Evolutionary conservation across 2,329 filamentous ascomycete species (phyloP).

Genomic region (Trichoderma afroharzianum): DNA sequence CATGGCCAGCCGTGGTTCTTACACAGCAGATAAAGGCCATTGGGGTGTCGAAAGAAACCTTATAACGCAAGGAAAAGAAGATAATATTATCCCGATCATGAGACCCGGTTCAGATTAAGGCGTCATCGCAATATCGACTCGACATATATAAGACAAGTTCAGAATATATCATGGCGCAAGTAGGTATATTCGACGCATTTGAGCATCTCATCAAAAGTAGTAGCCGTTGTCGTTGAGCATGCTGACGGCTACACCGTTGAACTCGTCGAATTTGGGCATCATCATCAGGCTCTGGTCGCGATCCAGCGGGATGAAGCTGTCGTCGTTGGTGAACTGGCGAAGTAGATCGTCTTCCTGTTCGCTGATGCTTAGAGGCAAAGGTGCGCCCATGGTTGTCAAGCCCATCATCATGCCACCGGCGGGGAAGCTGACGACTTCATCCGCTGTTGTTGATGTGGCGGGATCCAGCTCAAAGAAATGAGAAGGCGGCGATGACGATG

Average conservation of each 20-base stretch:
- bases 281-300: constrained; percentile 47
- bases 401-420: constrained; percentile 32
- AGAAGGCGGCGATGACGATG: constrained; percentile 55
- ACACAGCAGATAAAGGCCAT: not conserved
- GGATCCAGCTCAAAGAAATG: constrained; percentile 47
- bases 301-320: constrained; percentile 42
- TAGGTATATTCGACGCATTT: constrained; percentile 8
- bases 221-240: constrained; percentile 53
- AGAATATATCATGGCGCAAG: not conserved
- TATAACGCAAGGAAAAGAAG: constrained; percentile 2
- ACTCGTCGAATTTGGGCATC: constrained; percentile 53
- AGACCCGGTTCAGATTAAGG: constrained; percentile 17
- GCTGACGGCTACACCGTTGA: constrained; percentile 45
- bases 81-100: constrained; percentile 15
- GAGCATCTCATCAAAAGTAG: constrained; percentile 47
- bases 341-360: constrained; percentile 45
- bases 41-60: not conserved
- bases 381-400: constrained; percentile 33
- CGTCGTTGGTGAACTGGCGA: constrained; percentile 41
- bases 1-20: constrained; percentile 3
- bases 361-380: constrained; percentile 33
- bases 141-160: constrained; percentile 12
- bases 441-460: constrained; percentile 31
- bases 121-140: not conserved
- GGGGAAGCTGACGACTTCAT: constrained; percentile 31